phyloP scores from a whole-genome alignment of 2,329 filamentous ascomycete species.

The Aspergillus luchuensis region DNA sequence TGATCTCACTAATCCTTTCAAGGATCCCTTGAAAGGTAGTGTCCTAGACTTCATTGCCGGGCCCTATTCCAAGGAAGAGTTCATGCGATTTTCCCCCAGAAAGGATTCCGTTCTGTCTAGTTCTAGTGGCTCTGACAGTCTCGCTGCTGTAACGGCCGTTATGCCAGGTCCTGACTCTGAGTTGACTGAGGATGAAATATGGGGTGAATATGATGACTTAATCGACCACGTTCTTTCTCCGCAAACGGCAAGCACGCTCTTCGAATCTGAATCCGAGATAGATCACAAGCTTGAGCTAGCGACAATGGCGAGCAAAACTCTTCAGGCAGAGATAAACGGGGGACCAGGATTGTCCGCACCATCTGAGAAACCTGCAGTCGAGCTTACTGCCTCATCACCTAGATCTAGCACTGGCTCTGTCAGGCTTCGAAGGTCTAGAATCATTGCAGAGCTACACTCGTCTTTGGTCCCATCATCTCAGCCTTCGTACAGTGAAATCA shows the following conservation, averaged over 20 bases:
- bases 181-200: conserved; percentile 80
- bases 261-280: conserved; percentile 17
- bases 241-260: conserved; percentile 29
- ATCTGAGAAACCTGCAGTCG: conserved; percentile 27
- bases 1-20: conserved; percentile 37
- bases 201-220: conserved; percentile 91
- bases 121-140: conserved; percentile 66
- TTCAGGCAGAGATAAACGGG: conserved; percentile 40
- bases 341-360: conserved; percentile 18
- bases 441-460: conserved; percentile 54
- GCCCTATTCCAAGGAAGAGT: conserved; percentile 57
- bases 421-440: conserved; percentile 52
- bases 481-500: conserved; percentile 56
- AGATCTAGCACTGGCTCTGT: conserved; percentile 39
- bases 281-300: conserved; percentile 40
- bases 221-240: conserved; percentile 68
- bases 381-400: conserved; percentile 27
- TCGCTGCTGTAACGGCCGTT: conserved; percentile 65
- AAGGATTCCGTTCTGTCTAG: conserved; percentile 70
- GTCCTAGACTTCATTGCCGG: conserved; percentile 39
- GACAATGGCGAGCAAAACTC: conserved; percentile 41
- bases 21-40: conserved; percentile 33
- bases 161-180: conserved; percentile 64
- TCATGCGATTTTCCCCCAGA: conserved; percentile 71
- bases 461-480: conserved; percentile 54